Evolutionary conservation across 805 yeast genomes (phyloP).

Genomic region (Myxozyma neotropica): DNA sequence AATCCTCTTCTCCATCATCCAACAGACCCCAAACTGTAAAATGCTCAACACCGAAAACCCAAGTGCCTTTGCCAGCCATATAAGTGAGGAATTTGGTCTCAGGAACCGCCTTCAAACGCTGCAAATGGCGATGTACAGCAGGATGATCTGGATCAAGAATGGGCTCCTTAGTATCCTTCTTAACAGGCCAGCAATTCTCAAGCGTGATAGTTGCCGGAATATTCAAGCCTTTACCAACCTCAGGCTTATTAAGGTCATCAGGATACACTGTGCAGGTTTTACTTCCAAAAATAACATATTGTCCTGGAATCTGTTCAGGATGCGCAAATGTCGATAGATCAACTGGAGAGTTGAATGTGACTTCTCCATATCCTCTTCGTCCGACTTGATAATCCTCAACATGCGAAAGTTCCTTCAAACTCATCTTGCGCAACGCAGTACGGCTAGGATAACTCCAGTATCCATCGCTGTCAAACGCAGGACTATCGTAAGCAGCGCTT

Average conservation of each 20-base stretch:
- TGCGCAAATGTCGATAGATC: slow-evolving; percentile 72
- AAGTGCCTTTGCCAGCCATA: slow-evolving; percentile 63
- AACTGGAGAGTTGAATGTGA: slow-evolving; percentile 78
- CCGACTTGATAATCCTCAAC: slow-evolving; percentile 75
- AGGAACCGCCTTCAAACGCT: slow-evolving; percentile 61
- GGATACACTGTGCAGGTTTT: slow-evolving; percentile 74
- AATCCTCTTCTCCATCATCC: slow-evolving; percentile 59
- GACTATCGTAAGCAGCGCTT: background rate
- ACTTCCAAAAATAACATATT: slow-evolving; percentile 60
- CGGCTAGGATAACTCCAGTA: slow-evolving; percentile 86
- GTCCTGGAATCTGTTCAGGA: slow-evolving; percentile 65
- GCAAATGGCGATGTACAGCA: slow-evolving; percentile 66
- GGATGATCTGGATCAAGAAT: slow-evolving; percentile 79
- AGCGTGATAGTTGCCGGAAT: slow-evolving; percentile 71
- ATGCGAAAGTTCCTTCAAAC: slow-evolving; percentile 63
- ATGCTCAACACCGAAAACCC: slow-evolving; percentile 59
- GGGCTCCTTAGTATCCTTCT: slow-evolving; percentile 68
- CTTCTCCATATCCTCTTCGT: slow-evolving; percentile 71
- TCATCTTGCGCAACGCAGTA: slow-evolving; percentile 59
- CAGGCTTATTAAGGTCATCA: slow-evolving; percentile 60
- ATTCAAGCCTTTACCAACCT: slow-evolving; percentile 80
- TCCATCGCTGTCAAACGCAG: slow-evolving; percentile 59
- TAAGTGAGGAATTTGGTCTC: slow-evolving; percentile 70
- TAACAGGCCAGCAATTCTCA: slow-evolving; percentile 79
- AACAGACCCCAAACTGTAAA: slow-evolving; percentile 93